Conservation (phyloP, 495 filamentous ascomycete genomes). For the Talaromyces adpressus region DNA sequence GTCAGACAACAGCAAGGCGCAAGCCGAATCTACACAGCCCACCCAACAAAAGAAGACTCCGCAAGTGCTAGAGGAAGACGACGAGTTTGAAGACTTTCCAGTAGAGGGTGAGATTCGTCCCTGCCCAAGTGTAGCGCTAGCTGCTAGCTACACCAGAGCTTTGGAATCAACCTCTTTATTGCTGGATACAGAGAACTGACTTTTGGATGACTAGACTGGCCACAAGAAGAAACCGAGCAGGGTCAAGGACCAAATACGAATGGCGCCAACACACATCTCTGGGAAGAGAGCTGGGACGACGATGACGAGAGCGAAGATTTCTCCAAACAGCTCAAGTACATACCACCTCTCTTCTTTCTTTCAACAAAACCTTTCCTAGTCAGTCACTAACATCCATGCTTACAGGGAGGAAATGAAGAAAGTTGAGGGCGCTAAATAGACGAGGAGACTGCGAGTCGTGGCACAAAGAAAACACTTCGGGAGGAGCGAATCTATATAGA, state of each 20-base stretch:
- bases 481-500: not conserved
- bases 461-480: not conserved
- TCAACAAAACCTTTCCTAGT: not conserved
- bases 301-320: conserved; percentile 98
- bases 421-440: conserved; percentile 51
- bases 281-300: conserved; percentile 99
- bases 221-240: conserved; percentile 77
- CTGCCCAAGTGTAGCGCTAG: not conserved
- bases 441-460: not conserved
- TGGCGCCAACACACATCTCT: conserved; percentile 68
- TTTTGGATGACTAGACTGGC: conserved; percentile 61
- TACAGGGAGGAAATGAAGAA: conserved; percentile 92
- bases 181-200: not conserved
- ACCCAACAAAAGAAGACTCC: conserved; percentile 40
- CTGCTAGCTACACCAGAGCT: not conserved
- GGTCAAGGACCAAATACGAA: conserved; percentile 39
- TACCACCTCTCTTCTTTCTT: conserved; percentile 17
- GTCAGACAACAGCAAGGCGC: conserved; percentile 29
- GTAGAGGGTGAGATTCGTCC: conserved; percentile 64
- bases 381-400: not conserved
- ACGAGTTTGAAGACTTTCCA: conserved; percentile 99
- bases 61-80: conserved; percentile 84
- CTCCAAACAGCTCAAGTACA: conserved; percentile 85
- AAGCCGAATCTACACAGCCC: conserved; percentile 34
- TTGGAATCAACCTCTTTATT: not conserved